Base-by-base conservation (phyloP, 176 grass and related monocot genomes). In the Melocanna baccifera region DNA sequence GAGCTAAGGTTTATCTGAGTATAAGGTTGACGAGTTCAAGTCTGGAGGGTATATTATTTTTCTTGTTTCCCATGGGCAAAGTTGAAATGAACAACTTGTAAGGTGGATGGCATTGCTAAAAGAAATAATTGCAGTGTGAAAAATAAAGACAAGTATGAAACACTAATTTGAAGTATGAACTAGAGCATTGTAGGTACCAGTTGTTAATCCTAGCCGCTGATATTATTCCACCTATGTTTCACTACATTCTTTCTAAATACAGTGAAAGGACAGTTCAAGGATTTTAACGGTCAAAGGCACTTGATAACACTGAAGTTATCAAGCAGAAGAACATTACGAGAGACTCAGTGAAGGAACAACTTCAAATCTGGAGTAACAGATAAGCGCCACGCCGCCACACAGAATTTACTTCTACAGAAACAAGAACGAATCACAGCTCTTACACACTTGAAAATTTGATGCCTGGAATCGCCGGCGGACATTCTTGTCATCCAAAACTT, bases 401-500 rank as follows among this genome's bases (percentile, higher is more conserved):
- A 57, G 0, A 78, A 32, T 82, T 66, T 78, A 82, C 1, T 71
- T 34, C 30, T 57, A 11, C 34, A 71, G 12, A 76, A 45, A 84
- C 47, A 0, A 34, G 19, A 78, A 72, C 11, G 32, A 62, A 64
- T 20, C 45, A 71, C 19, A 76, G 71, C 39, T 82, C 67, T 88
- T 66, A 76, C 87, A 79, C 79, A 98, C 93, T 86, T 99, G 96
- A 87, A 92, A 99, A 83, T 92, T 99, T 53, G 96, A 99, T 82
- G 93, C 87, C 74, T 93, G 73, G 22, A 99, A 99, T 79, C 93
- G 62, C 8, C 93, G 82, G 32, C 96, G 91, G 23, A 99, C 96
- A 86, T 99, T 99, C 86, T 95, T 99, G 70, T 96, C 96, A 81
- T 99, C 96, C 85, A 99, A 83, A 45, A 99, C 55, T 64, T 99